Conservation (phyloP, 495 filamentous ascomycete genomes). For the Aspergillus nidulans region DNA sequence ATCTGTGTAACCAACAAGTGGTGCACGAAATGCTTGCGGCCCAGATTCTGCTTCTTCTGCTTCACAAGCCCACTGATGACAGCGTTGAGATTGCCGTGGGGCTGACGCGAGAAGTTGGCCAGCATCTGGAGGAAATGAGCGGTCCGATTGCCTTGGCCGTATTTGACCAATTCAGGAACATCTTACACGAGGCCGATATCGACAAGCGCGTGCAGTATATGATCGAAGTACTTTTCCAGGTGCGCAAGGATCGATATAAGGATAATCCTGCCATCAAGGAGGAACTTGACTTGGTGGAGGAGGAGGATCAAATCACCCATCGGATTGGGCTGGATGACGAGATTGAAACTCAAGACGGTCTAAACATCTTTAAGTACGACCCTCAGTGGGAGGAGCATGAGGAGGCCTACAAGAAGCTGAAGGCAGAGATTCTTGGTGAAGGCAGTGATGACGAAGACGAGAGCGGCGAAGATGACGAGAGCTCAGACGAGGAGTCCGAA, state of each 20-base stretch:
- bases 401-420: slow-evolving; percentile 79
- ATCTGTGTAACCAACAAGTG: slow-evolving; percentile 91
- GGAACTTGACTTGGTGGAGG: slow-evolving; percentile 91
- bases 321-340: slow-evolving; percentile 72
- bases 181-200: slow-evolving; percentile 91
- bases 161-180: slow-evolving; percentile 92
- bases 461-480: slow-evolving; percentile 65
- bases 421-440: slow-evolving; percentile 92
- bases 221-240: slow-evolving; percentile 97
- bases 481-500: slow-evolving; percentile 76
- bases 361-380: slow-evolving; percentile 97
- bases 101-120: slow-evolving; percentile 82
- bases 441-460: slow-evolving; percentile 75
- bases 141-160: slow-evolving; percentile 77
- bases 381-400: slow-evolving; percentile 86
- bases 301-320: slow-evolving; percentile 97
- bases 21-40: slow-evolving; percentile 89
- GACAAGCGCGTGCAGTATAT: slow-evolving; percentile 97
- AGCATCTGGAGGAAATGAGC: slow-evolving; percentile 93
- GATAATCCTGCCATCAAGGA: slow-evolving; percentile 87
- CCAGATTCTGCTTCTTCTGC: slow-evolving; percentile 80
- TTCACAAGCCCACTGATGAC: slow-evolving; percentile 94
- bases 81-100: slow-evolving; percentile 97
- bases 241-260: slow-evolving; percentile 94
- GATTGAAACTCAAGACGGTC: slow-evolving; percentile 72